Conservation (phyloP, 768 basidiomycete species). For the Tremella mesenterica region DNA sequence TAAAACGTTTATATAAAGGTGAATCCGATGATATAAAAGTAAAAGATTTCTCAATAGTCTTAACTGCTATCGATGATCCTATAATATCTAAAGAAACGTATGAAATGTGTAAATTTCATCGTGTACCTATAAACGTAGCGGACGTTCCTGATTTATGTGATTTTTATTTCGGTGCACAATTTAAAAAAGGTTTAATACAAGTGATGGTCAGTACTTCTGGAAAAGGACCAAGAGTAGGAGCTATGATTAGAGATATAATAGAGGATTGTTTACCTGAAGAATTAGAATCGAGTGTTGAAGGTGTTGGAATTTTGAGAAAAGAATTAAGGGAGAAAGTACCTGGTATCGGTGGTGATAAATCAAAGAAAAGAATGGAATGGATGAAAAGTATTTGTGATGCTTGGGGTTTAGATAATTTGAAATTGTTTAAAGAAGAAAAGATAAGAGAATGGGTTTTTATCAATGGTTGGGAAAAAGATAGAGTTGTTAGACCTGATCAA, state of each 20-base stretch:
- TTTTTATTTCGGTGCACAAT: conserved; percentile 94
- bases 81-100: conserved; percentile 64
- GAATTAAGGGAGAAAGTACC: conserved; percentile 70
- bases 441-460: conserved; percentile 62
- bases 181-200: conserved; percentile 81
- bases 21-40: conserved; percentile 53
- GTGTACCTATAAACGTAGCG: conserved; percentile 87
- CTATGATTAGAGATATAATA: conserved; percentile 64
- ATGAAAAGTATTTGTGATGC: conserved; percentile 70
- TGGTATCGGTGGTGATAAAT: conserved; percentile 71
- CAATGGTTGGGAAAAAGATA: conserved; percentile 72
- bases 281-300: conserved; percentile 68
- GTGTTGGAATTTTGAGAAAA: conserved; percentile 64
- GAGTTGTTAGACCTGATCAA: conserved; percentile 40
- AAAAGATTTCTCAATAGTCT: conserved; percentile 69
- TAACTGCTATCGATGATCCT: conserved; percentile 85
- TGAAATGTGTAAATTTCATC: conserved; percentile 55
- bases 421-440: conserved; percentile 54
- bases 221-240: conserved; percentile 81
- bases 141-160: conserved; percentile 94
- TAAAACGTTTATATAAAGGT: conserved; percentile 57
- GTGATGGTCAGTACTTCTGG: conserved; percentile 95
- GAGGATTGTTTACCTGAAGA: conserved; percentile 60
- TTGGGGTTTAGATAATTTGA: conserved; percentile 79
- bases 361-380: conserved; percentile 75